phyloP scores from a whole-genome alignment of 2,329 filamentous ascomycete species.

The Penicillium sp. region DNA sequence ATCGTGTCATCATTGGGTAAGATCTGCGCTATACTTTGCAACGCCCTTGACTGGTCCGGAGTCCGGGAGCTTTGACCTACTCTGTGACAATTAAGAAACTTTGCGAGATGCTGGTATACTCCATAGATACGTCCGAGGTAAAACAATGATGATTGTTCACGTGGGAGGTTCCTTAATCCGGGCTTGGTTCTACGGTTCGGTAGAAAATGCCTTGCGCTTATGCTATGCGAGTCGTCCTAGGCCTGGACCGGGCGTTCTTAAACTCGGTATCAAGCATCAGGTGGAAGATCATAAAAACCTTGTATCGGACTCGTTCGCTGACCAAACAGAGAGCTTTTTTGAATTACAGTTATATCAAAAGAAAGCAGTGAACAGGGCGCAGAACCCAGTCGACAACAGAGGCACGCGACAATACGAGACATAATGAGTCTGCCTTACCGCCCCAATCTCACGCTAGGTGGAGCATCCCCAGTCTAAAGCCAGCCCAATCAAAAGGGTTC shows the following conservation, averaged over 20 bases:
- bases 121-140: background rate
- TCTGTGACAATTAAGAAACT: background rate
- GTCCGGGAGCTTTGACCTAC: slow-evolving; percentile 19
- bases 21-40: slow-evolving; percentile 1
- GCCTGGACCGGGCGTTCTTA: too few species aligned
- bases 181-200: too few species aligned
- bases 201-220: too few species aligned
- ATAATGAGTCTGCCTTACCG: background rate
- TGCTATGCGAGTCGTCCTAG: too few species aligned
- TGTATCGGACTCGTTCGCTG: too few species aligned
- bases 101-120: background rate
- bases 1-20: background rate
- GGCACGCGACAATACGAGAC: background rate
- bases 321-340: too few species aligned
- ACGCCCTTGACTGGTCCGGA: slow-evolving; percentile 7
- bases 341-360: too few species aligned
- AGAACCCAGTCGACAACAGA: background rate
- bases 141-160: too few species aligned
- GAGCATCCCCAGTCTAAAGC: background rate
- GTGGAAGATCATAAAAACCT: too few species aligned
- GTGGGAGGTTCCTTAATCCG: too few species aligned
- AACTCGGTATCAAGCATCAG: too few species aligned
- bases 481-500: background rate
- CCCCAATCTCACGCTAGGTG: background rate
- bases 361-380: too few species aligned